Conservation (phyloP, 257 asterid genomes). For the Nicotiana noctiflora region DNA sequence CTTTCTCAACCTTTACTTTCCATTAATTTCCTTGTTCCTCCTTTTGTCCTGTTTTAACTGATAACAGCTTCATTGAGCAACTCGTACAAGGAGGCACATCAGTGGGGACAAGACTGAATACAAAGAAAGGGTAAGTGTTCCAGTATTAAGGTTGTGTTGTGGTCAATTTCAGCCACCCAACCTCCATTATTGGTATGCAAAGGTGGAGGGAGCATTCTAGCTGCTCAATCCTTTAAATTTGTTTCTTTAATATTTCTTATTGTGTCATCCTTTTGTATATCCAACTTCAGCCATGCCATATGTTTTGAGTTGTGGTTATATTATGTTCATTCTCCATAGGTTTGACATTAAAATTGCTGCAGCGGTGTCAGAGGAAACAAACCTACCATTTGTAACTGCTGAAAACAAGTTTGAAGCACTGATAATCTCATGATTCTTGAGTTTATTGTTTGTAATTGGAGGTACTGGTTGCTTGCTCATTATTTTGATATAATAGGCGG, state of each 20-base stretch:
- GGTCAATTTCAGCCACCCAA: neutral
- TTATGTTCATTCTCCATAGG: conserved; percentile 32
- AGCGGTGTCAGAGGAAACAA: conserved; percentile 94
- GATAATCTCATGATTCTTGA: conserved; percentile 38
- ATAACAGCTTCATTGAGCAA: conserved; percentile 42
- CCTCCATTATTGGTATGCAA: neutral
- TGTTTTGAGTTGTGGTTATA: neutral
- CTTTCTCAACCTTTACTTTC: neutral
- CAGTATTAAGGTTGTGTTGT: conserved; percentile 5
- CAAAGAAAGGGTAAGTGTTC: conserved; percentile 72
- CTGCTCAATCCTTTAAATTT: neutral
- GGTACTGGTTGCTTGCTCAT: neutral
- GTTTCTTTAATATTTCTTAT: conserved; percentile 3
- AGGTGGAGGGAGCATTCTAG: neutral
- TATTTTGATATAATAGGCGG: neutral
- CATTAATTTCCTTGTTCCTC: conserved; percentile 8
- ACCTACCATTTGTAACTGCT: conserved; percentile 92
- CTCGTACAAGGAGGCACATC: conserved; percentile 99
- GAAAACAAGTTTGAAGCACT: conserved; percentile 98
- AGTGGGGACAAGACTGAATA: conserved; percentile 95
- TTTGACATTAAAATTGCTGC: conserved; percentile 83
- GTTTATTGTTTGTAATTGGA: neutral
- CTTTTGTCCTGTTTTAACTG: conserved; percentile 20
- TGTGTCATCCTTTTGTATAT: neutral
- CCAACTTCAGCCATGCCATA: neutral